Base-by-base conservation (phyloP, 768 basidiomycete species). In the Kwoniella bestiolae region DNA sequence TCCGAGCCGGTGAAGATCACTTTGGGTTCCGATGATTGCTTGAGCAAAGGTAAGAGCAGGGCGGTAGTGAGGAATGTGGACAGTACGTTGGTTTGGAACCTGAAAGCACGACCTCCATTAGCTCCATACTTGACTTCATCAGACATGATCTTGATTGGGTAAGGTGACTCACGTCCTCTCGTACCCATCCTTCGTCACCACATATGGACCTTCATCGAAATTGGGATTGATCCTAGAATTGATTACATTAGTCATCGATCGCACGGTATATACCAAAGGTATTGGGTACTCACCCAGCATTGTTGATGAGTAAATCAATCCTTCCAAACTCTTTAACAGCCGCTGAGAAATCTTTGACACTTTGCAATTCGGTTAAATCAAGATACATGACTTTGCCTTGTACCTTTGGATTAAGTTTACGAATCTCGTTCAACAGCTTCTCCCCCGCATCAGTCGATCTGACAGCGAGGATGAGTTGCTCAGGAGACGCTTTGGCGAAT, bases 281-380 rank as follows among this genome's bases (percentile, higher is more conserved):
- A 12, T 7, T 3, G 47, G 5, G 4, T 2, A 66, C 64, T 53
- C 34, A 70, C 69, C 65, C 69, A 44, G 69, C 69, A 56, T 70
- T 70, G 29, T 70, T 70, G 31, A 70, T 59, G 23, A 70, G 56
- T 23, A 70, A 41, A 49, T 70, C 69, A 7, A 70, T 21, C 18
- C 65, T 51, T 1, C 26, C 50, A 18, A 66, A 51, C 23, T 60
- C 32, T 32, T 52, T 32, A 3, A 49, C 44, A 14, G 52, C 25
- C 6, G 41, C 21, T 9, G 52, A 25, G n/a, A 70, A 70, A 4
- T 23, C 46, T 34, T 63, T 63, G 45, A 70, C 52, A 49, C 52
- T 61, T 28, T 46, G 46, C 16, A 66, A 41, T 23, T 47, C 58
- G 14, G 45, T 31, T 31, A 66, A 32, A 46, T 70, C 69, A 11